phyloP scores from a whole-genome alignment of 352 stramenopile genomes.

The Phytophthora cryptogea region DNA sequence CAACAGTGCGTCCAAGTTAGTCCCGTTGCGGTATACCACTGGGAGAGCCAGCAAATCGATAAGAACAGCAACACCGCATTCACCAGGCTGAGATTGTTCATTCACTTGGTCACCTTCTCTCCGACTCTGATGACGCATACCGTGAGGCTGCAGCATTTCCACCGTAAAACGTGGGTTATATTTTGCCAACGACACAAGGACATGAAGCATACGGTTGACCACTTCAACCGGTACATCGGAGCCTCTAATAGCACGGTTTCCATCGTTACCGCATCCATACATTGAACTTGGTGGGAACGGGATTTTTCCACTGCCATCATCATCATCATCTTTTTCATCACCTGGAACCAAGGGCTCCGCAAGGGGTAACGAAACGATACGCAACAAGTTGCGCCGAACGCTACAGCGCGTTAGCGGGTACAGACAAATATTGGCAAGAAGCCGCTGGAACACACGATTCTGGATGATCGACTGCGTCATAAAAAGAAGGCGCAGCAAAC shows the following conservation, averaged over 20 bases:
- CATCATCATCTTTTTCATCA: slow-evolving; percentile 42
- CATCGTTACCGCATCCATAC: slow-evolving; percentile 55
- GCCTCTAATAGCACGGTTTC: slow-evolving; percentile 29
- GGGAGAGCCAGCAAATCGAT: slow-evolving; percentile 90
- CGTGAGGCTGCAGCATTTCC: slow-evolving; percentile 80
- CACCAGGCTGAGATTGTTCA: slow-evolving; percentile 12
- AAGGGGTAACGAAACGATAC: slow-evolving; percentile 60
- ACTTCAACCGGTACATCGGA: slow-evolving; percentile 84
- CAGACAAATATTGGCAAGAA: slow-evolving; percentile 79
- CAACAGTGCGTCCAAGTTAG: slow-evolving; percentile 93
- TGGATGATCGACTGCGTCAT: slow-evolving; percentile 83
- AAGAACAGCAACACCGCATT: slow-evolving; percentile 67
- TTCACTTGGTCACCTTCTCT: slow-evolving; percentile 5
- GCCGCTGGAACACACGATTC: slow-evolving; percentile 79
- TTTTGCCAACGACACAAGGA: slow-evolving; percentile 89
- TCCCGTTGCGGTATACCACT: slow-evolving; percentile 87
- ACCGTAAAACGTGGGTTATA: slow-evolving; percentile 91
- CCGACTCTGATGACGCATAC: slow-evolving; percentile 44
- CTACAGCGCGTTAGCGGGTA: slow-evolving; percentile 74
- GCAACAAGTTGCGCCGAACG: slow-evolving; percentile 68
- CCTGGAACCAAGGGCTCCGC: slow-evolving; percentile 41
- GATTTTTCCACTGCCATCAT: slow-evolving; percentile 40
- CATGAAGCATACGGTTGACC: slow-evolving; percentile 86
- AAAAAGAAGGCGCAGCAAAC: slow-evolving; percentile 76
- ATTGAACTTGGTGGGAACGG: slow-evolving; percentile 60